These are phyloP conservation scores for Elsinoe arachidis DNA, from an alignment of 2,329 filamentous ascomycete species.

Conservation along the genomic window DNA sequence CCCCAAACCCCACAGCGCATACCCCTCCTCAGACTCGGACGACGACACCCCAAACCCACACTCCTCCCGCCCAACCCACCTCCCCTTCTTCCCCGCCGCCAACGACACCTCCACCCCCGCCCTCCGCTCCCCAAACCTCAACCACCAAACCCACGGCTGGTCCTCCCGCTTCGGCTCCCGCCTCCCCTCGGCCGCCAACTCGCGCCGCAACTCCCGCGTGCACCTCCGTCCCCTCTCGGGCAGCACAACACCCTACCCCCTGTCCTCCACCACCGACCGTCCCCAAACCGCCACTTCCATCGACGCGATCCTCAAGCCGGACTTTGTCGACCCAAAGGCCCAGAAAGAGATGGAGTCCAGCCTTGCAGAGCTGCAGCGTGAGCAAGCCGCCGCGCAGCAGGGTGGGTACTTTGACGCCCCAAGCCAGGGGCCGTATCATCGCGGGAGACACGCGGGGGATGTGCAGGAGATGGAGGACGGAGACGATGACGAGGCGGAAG, in stretches of 20 bases:
- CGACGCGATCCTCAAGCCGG: slow-evolving; percentile 26
- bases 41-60: neutral
- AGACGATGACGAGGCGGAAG: slow-evolving; percentile 40
- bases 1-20: slow-evolving; percentile 22
- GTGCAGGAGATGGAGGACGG: neutral
- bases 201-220: slow-evolving; percentile 12
- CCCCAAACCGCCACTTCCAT: slow-evolving; percentile 12
- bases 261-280: neutral
- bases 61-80: slow-evolving; percentile 33
- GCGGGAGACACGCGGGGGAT: neutral
- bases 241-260: neutral
- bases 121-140: neutral
- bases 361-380: neutral
- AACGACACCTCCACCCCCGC: slow-evolving; percentile 33
- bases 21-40: slow-evolving; percentile 15
- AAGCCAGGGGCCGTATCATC: no score
- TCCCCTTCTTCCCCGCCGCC: neutral
- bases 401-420: slow-evolving; percentile 21
- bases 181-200: slow-evolving; percentile 12
- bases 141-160: slow-evolving; percentile 14
- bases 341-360: neutral
- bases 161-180: slow-evolving; percentile 17
- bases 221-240: neutral
- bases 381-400: slow-evolving; percentile 23
- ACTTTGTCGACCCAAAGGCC: slow-evolving; percentile 37